Base-by-base conservation (phyloP, 2,329 filamentous ascomycete species). In the Cytospora leucostoma region DNA sequence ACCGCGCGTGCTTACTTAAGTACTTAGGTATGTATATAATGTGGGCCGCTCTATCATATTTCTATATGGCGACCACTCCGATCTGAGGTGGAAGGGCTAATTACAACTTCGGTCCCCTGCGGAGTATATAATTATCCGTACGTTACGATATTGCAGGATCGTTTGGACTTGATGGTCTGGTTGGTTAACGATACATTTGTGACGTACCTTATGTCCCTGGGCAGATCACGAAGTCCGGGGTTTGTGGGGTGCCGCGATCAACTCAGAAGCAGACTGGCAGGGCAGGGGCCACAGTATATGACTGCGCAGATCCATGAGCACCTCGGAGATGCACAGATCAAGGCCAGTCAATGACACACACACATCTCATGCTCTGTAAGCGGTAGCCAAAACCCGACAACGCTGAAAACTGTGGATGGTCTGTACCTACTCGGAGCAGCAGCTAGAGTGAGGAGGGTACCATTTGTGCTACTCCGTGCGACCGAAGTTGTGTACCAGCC, bases 201-300 rank as follows among this genome's bases (percentile, higher is more conserved):
- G 44, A n/a, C 13, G 19, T 21, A 52, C 35, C 47, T 50, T 19
- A 35, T 38, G 35, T 53, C 15, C 38, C 33, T 35, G 21, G 54
- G 47, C 19, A 54, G 55, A 58, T 37, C 60, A 35, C 47, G 47
- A 58, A 38, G 33, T 37, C 60, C 49, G 54, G 60, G 60, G 35
- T n/a, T 40, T 62, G 60, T 55, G 60, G 60, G 44, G 50, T 33
- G 35, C 35, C 35, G 17, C 40, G 35, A 33, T 33, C 44, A 47
- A 4, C 44, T 47, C 44, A 47, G 8, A 15, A 35, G 17, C n/a
- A 27, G 34, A 54, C 52, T 33, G 44, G 47, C 51, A 58, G 51
- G 54, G 60, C n/a, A 19, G 35, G 54, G 51, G 21, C 33, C 15
- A 19, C 17, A 19, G 40, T 19, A 34, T 19, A 34, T 17, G 33